Evolutionary conservation across 2,329 filamentous ascomycete species (phyloP).

Genomic region (Trichophyton verrucosum): DNA sequence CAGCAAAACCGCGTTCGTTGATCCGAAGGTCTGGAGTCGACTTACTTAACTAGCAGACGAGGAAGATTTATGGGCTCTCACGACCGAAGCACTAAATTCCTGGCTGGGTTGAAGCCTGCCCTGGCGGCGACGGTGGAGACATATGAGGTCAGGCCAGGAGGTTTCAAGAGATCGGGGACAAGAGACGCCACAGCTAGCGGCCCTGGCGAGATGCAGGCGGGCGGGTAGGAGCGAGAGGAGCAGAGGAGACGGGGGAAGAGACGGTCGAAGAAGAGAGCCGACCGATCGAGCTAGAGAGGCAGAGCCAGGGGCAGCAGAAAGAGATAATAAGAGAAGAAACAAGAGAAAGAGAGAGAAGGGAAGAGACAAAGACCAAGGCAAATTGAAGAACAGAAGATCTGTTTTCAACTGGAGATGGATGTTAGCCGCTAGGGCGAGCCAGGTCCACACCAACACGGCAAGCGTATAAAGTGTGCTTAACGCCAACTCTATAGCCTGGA

Average conservation of each 20-base stretch:
- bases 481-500: conserved; percentile 2
- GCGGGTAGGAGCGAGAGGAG: neutral
- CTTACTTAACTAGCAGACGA: neutral
- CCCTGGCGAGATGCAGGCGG: neutral
- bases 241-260: neutral
- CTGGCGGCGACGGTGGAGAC: conserved; percentile 2
- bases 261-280: neutral
- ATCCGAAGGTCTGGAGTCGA: neutral
- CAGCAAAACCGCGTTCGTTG: neutral
- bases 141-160: conserved; percentile 3
- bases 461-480: neutral
- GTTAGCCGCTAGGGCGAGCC: conserved; percentile 2
- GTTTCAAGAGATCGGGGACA: conserved; percentile 1
- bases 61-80: neutral
- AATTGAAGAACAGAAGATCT: conserved; percentile 7
- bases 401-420: conserved; percentile 3
- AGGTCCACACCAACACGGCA: conserved; percentile 3
- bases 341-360: neutral
- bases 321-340: neutral
- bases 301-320: neutral
- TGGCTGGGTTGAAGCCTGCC: conserved; percentile 2
- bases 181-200: neutral
- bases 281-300: neutral
- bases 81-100: neutral
- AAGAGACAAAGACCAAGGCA: neutral